Evolutionary conservation across 2,329 filamentous ascomycete species (phyloP).

Genomic region (Fusarium musae): DNA sequence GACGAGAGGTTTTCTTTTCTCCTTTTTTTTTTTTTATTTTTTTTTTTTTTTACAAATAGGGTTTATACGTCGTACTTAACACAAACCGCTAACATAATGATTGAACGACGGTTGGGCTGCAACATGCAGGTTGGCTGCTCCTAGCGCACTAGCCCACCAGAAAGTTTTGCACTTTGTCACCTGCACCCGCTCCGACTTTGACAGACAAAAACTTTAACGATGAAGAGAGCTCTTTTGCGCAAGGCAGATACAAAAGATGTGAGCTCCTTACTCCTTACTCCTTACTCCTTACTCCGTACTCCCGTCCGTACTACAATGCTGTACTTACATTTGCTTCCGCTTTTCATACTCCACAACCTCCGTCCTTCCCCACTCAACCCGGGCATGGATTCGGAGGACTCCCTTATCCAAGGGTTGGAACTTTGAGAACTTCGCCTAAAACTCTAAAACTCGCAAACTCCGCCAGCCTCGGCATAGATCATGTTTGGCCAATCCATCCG

Average conservation of each 20-base stretch:
- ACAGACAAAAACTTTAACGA: neutral
- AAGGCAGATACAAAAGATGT: constrained; percentile 1
- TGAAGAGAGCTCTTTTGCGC: neutral
- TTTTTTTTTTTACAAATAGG: constrained; percentile 4
- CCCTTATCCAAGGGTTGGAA: neutral
- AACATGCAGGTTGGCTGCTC: constrained; percentile 5
- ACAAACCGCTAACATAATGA: neutral
- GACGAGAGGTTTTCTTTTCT: neutral
- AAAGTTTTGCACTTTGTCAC: constrained; percentile 24
- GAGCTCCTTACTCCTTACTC: neutral
- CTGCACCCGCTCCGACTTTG: neutral
- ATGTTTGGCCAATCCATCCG: neutral
- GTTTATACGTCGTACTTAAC: constrained; percentile 9
- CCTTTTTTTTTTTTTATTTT: neutral
- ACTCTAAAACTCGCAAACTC: constrained; percentile 35
- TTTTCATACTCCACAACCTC: constrained; percentile 1
- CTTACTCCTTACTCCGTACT: neutral
- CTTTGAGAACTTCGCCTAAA: constrained; percentile 36
- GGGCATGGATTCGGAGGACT: neutral
- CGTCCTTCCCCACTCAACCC: constrained; percentile 10
- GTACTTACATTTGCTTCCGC: constrained; percentile 1
- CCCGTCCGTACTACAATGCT: neutral
- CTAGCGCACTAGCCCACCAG: constrained; percentile 5
- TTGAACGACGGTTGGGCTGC: constrained; percentile 6
- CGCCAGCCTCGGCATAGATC: constrained; percentile 10